phyloP scores from a whole-genome alignment of 2,329 filamentous ascomycete genomes.

The Colletotrichum gigasporum region DNA sequence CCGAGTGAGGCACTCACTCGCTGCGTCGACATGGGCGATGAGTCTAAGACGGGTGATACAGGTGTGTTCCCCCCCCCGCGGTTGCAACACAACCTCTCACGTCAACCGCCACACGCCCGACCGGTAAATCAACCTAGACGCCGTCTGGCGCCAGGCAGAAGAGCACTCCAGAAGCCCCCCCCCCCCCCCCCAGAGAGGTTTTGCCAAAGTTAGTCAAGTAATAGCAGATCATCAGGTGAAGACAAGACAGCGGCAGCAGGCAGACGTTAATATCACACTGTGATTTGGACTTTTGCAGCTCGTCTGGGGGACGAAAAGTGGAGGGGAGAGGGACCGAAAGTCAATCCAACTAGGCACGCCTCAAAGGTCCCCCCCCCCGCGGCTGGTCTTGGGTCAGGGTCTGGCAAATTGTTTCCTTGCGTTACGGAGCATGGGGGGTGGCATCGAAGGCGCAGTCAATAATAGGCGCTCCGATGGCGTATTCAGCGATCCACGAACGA shows the following conservation, averaged over 20 bases:
- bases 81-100: slow-evolving; percentile 2
- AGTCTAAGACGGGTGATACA: slow-evolving; percentile 5
- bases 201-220: too few relatives aligned
- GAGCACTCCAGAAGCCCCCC: neutral
- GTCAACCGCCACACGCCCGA: neutral
- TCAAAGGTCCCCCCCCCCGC: neutral
- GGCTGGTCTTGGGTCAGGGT: neutral
- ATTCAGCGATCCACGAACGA: neutral
- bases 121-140: neutral
- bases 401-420: slow-evolving; percentile 6
- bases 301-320: too few relatives aligned
- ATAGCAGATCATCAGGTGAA: too few relatives aligned
- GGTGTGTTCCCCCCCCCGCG: neutral
- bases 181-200: too few relatives aligned
- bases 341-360: neutral
- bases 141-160: neutral
- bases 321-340: too few relatives aligned
- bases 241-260: too few relatives aligned
- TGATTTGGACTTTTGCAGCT: too few relatives aligned
- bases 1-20: neutral
- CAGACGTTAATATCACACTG: too few relatives aligned
- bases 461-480: slow-evolving; percentile 9
- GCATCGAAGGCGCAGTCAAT: slow-evolving; percentile 3
- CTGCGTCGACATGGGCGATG: neutral
- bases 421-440: slow-evolving; percentile 4